A percentile compares a stretch with the other conserved stretches of the same genome.
These are phyloP conservation scores for Collariella sp. DNA, from an alignment of 495 filamentous ascomycete species.

Conservation along the genomic window DNA sequence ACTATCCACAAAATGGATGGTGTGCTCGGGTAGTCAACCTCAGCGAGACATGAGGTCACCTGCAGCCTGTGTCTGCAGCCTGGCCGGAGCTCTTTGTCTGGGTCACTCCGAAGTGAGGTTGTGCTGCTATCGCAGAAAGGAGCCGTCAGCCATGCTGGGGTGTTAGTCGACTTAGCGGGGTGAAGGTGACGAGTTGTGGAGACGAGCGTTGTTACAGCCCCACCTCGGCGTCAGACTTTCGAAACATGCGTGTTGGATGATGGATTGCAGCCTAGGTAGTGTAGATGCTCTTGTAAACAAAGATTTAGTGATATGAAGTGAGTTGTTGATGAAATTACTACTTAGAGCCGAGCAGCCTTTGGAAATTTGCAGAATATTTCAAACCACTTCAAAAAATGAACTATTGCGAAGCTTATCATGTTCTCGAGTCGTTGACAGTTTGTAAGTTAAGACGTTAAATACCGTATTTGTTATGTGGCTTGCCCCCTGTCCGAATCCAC, in stretches of 20 bases:
- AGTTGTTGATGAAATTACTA: no score
- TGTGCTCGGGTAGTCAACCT: slow-evolving; percentile 7
- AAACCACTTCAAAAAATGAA: no score
- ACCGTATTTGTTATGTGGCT: neutral
- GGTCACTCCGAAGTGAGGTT: neutral
- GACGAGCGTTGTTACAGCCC: neutral
- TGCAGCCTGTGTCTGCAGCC: slow-evolving; percentile 2
- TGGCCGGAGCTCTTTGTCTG: neutral
- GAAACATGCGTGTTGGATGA: no score
- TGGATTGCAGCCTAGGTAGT: no score
- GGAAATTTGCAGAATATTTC: no score
- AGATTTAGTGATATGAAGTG: neutral
- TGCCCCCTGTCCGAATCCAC: neutral
- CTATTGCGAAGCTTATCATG: no score
- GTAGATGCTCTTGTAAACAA: no score
- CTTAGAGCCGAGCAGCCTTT: no score
- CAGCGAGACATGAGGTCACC: slow-evolving; percentile 19
- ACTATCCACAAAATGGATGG: neutral
- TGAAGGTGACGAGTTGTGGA: neutral
- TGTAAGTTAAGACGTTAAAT: no score
- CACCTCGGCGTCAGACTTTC: no score
- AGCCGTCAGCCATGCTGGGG: neutral
- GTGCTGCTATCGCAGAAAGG: slow-evolving; percentile 14
- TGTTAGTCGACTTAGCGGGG: neutral
- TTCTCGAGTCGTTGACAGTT: no score